Evolutionary conservation across 2,329 filamentous ascomycete genomes (phyloP), one percentile per base, ranked within the genome.

Genomic region (Dactylellina haptotyla): DNA sequence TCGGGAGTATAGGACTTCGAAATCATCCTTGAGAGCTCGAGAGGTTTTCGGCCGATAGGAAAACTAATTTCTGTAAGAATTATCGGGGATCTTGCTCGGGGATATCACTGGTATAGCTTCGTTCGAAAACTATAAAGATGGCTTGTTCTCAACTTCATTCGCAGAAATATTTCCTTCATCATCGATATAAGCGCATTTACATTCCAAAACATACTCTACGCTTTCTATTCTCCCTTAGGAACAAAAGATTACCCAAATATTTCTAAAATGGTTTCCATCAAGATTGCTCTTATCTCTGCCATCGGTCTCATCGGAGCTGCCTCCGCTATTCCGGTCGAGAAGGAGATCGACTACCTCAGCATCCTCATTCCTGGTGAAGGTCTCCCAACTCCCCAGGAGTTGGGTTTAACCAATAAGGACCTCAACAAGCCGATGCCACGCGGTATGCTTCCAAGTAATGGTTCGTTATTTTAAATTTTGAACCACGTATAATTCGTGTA

Each of bases 371-470:
- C 59, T 1, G 59, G 59, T 9, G 45, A 41, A 51, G 46, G 46
- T 8, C 46, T 63, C 28, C 59, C 59, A 20, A 43, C 59, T 12
- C 59, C 59, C 0, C 20, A 53, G 18, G 46, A 63, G 25, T 34
- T 54, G 3, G 59, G 59, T 0, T 41, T 63, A 10, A 63, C 58
- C 14, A 63, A 63, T 20, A 28, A 63, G 41, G 58, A 53, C 46
- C 45, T 63, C 14, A 51, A 8, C 10, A 63, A 41, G 30, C 45
- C 58, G 28, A 51, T 63, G 6, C 58, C 58, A n/a, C n/a, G 16
- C 26, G 45, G 37, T 39, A n/a, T 48, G n/a, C 54, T 57, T 14
- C 37, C 20, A 4, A 58, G 32, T 3, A 45, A 43, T 45, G 10
- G 32, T 41, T 5, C 23, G 10, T 50, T 26, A 10, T 2, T 1